Evolutionary conservation across 148 eudicot genomes (phyloP).

Genomic region (Fagopyrum homotropicum): DNA sequence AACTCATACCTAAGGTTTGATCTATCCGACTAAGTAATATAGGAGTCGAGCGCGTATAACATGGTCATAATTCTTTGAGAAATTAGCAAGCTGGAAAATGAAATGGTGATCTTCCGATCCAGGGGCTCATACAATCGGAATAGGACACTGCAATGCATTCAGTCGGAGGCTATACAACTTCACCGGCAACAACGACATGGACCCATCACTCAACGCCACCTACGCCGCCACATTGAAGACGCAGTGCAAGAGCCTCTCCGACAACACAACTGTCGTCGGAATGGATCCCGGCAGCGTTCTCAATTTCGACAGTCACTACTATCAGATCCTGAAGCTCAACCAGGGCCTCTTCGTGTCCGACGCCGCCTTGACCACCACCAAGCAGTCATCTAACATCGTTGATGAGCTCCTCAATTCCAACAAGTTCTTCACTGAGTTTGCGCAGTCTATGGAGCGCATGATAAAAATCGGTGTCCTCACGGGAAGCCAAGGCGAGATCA

Average conservation of each 20-base stretch:
- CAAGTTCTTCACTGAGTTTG: constrained; percentile 23
- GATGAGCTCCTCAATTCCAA: constrained; percentile 4
- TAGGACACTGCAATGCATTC: constrained; percentile 32
- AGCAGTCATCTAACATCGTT: constrained; percentile 2
- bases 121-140: constrained; percentile 70
- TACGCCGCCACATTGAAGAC: constrained; percentile 31
- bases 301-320: constrained; percentile 33
- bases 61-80: no score
- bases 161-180: constrained; percentile 45
- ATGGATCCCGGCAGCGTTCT: constrained; percentile 48
- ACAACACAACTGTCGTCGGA: constrained; percentile 24
- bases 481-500: constrained; percentile 23
- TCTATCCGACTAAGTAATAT: no score
- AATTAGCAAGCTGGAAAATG: no score
- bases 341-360: constrained; percentile 54
- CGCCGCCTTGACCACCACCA: constrained; percentile 36
- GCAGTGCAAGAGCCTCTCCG: constrained; percentile 20
- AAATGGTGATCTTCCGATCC: not conserved
- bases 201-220: constrained; percentile 33
- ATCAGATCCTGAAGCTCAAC: constrained; percentile 12
- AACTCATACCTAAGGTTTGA: no score
- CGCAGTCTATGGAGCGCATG: constrained; percentile 25
- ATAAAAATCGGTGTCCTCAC: constrained; percentile 18
- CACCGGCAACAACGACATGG: constrained; percentile 41
- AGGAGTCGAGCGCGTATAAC: no score